These are phyloP conservation scores for Termitomyces sp. DNA, from an alignment of 768 basidiomycete species.

Conservation along the genomic window DNA sequence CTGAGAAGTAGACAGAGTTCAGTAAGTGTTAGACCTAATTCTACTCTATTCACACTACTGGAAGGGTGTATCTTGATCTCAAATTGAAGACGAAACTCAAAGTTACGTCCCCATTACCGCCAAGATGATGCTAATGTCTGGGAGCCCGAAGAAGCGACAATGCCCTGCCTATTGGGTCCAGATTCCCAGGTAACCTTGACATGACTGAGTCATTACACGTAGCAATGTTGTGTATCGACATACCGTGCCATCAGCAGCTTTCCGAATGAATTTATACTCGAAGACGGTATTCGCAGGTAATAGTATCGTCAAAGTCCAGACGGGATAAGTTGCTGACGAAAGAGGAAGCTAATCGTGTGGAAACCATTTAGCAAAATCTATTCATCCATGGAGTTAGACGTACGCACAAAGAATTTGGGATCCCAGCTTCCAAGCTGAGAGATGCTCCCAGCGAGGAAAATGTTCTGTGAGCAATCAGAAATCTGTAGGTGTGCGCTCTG, in stretches of 20 bases:
- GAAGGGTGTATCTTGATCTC: too few species aligned
- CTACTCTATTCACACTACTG: too few species aligned
- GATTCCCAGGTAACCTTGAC: too few species aligned
- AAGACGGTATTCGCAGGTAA: constrained; percentile 48
- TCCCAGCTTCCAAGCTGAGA: constrained; percentile 53
- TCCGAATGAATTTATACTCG: constrained; percentile 61
- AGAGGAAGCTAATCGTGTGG: constrained; percentile 39
- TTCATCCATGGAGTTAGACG: not conserved
- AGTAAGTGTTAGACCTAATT: too few species aligned
- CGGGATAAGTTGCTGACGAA: constrained; percentile 48
- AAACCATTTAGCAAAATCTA: not conserved
- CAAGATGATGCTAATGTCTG: too few species aligned
- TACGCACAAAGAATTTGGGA: constrained; percentile 40
- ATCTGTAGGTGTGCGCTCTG: not conserved
- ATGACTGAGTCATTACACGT: not conserved
- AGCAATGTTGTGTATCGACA: constrained; percentile 13
- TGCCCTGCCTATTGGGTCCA: too few species aligned
- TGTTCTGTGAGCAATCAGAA: constrained; percentile 38
- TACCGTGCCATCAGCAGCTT: constrained; percentile 47
- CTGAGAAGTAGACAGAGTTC: too few species aligned
- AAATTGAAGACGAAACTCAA: too few species aligned
- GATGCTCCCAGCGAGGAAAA: constrained; percentile 57
- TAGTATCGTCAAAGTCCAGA: constrained; percentile 49
- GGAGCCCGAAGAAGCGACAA: too few species aligned
- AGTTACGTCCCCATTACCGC: too few species aligned